phyloP scores from a whole-genome alignment of 2,329 filamentous ascomycete genomes.

The Exophiala phaeomuriformis region DNA sequence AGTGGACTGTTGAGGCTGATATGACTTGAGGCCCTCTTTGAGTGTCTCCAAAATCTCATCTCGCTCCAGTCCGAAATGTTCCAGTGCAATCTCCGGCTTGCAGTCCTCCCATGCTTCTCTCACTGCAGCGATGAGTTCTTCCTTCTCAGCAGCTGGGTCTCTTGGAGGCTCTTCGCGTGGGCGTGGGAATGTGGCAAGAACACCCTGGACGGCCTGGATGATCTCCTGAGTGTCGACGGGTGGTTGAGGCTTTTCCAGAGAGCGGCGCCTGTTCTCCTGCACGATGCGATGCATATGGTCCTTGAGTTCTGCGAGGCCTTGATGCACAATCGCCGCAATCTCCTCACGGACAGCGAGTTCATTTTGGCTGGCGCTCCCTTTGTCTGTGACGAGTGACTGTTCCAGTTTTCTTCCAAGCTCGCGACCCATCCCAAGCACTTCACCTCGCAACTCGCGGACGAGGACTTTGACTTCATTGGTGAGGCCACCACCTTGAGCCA shows the following conservation, averaged over 20 bases:
- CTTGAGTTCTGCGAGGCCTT: conserved; percentile 73
- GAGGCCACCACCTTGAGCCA: conserved; percentile 77
- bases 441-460: conserved; percentile 80
- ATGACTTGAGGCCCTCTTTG: conserved; percentile 74
- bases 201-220: conserved; percentile 74
- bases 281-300: conserved; percentile 75
- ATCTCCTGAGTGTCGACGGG: conserved; percentile 75
- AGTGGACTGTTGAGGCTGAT: conserved; percentile 43
- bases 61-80: conserved; percentile 81
- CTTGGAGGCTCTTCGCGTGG: conserved; percentile 52
- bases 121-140: conserved; percentile 80
- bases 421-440: conserved; percentile 89
- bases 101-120: conserved; percentile 89
- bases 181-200: conserved; percentile 52
- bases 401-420: conserved; percentile 84
- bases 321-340: conserved; percentile 67
- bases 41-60: conserved; percentile 85
- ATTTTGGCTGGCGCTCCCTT: conserved; percentile 42
- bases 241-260: conserved; percentile 55
- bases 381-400: conserved; percentile 48
- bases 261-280: conserved; percentile 63
- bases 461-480: conserved; percentile 88
- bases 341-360: conserved; percentile 56
- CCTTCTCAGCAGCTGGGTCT: conserved; percentile 55
- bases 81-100: conserved; percentile 84